Evolutionary conservation across 768 basidiomycete species (phyloP), one percentile per base, ranked within the genome.

Genomic region (Boletus tylopilopsis): DNA sequence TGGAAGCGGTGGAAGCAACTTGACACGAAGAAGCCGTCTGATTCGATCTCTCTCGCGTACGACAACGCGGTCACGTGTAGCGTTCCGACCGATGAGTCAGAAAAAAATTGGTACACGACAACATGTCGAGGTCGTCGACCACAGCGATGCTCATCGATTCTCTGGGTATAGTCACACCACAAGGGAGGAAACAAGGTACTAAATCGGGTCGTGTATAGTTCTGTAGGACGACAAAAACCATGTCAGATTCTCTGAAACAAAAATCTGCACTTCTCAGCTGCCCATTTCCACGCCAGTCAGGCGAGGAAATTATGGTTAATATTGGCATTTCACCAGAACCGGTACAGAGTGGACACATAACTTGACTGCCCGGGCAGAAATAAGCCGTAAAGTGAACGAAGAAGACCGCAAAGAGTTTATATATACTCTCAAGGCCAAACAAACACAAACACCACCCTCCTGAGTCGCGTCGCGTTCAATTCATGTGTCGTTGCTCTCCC

Each of bases 321-420:
- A 50, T 86, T 67, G 84, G 84, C 85, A 33, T 73, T 75, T 82
- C 81, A 85, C 82, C 84, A 87, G 85, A 87, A 87, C 84, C 84
- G 82, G 78, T 68, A 68, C 82, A 85, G 81, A 72, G 79, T 82
- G 67, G 78, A 73, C 68, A 71, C 68, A 68, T 70, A 36, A 63
- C 58, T 36, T 69, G 68, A 73, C 84, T 85, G 82, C 78, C 76
- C 84, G 84, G 84, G 84, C 84, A 86, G 84, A 87, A 85, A 79
- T 58, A 73, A 73, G 84, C 84, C 84, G 57, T 57, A 24, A 52
- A 51, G 34, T 38, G 52, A 21, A 8, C 6, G 19, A 23, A 38
- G 23, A 41, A 38, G 22, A 10, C 24, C 16, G 36, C 41, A 39
- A 19, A 35, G 8, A 15, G 10, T 24, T 16, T 53, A 7, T 68